Evolutionary conservation across 257 asterid genomes (phyloP).

Genomic region (Petunia secreta): DNA sequence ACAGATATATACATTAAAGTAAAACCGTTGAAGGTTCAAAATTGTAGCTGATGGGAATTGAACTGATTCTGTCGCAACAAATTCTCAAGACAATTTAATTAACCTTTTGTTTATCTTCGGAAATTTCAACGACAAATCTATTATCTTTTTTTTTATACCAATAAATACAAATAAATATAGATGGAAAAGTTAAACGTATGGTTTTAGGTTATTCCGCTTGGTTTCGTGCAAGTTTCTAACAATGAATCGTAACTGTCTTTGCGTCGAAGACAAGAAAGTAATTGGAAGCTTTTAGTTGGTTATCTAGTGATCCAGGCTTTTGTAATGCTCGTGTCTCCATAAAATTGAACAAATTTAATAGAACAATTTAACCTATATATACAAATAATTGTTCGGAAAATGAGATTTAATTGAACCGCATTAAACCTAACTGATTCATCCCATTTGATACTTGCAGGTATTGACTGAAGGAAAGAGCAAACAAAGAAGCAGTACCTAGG

Average conservation of each 20-base stretch:
- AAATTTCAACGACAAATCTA: too few relatives aligned
- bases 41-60: not conserved
- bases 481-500: conserved; percentile 36
- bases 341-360: not conserved
- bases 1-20: not conserved
- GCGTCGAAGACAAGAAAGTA: not conserved
- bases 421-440: not conserved
- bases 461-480: not conserved
- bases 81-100: too few relatives aligned
- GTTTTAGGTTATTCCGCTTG: too few relatives aligned
- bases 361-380: not conserved
- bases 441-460: too few relatives aligned
- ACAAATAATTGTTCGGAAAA: not conserved
- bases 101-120: too few relatives aligned
- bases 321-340: not conserved
- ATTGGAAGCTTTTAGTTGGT: not conserved
- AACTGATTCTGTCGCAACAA: not conserved
- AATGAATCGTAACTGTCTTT: not conserved
- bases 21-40: not conserved
- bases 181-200: not conserved
- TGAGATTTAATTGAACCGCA: not conserved
- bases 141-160: not conserved
- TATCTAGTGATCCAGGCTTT: not conserved
- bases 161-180: not conserved
- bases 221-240: not conserved